Percentiles rank a stretch among this genome's conserved stretches.
These are phyloP conservation scores for Dactylis glomerata DNA, from an alignment of 176 grass and related monocot genomes.

Conservation along the genomic window DNA sequence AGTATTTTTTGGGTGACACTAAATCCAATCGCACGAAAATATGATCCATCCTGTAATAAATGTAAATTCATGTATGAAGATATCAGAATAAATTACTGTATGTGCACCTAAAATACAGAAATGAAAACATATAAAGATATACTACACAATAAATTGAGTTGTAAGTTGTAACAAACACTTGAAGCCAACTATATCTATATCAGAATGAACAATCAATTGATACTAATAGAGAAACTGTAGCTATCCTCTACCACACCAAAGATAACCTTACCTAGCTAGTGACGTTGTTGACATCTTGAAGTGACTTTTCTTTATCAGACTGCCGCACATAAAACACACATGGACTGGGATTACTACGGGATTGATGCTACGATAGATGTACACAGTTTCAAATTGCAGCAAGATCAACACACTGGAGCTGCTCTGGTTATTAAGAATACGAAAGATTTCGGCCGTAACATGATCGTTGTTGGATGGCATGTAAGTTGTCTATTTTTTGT, in stretches of 20 bases:
- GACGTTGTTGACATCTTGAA: not conserved
- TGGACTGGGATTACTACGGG: not conserved
- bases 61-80: not conserved
- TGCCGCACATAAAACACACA: not conserved
- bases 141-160: too few relatives aligned
- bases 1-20: not conserved
- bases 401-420: not conserved
- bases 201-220: too few relatives aligned
- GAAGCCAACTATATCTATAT: too few relatives aligned
- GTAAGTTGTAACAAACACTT: too few relatives aligned
- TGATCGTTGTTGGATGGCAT: conserved; percentile 6
- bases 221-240: not conserved
- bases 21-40: not conserved
- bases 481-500: not conserved
- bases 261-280: not conserved
- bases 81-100: not conserved
- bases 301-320: not conserved
- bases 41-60: not conserved
- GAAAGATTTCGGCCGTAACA: not conserved
- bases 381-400: not conserved
- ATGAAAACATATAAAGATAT: too few relatives aligned
- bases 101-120: not conserved
- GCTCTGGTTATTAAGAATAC: not conserved
- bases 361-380: not conserved
- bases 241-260: too few relatives aligned